These are phyloP conservation scores for Polygonum aviculare DNA, from an alignment of 148 eudicot species.

Conservation along the genomic window DNA sequence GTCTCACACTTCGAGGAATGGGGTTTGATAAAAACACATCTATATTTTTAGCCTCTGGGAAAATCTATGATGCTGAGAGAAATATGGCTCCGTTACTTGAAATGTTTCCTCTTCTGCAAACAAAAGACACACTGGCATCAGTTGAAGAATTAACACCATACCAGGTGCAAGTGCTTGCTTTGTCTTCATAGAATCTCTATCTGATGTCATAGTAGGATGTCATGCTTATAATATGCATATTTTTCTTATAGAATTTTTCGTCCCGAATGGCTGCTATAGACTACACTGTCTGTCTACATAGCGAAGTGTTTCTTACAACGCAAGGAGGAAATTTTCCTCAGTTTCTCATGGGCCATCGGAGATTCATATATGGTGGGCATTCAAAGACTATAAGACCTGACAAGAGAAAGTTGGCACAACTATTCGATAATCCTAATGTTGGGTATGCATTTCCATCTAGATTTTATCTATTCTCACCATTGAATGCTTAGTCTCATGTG, in stretches of 20 bases:
- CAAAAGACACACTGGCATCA: constrained; percentile 85
- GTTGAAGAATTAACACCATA: constrained; percentile 74
- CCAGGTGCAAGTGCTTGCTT: constrained; percentile 33
- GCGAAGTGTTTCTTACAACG: constrained; percentile 96
- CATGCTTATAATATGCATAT: constrained; percentile 15
- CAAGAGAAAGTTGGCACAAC: constrained; percentile 78
- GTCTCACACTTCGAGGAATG: constrained; percentile 98
- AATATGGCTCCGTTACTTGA: constrained; percentile 83
- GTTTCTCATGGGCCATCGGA: constrained; percentile 85
- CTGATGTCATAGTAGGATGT: not conserved
- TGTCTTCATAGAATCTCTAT: not conserved
- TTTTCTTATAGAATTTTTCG: constrained; percentile 61
- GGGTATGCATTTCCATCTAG: constrained; percentile 40
- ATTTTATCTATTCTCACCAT: not conserved
- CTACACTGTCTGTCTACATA: constrained; percentile 93
- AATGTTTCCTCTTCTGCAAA: constrained; percentile 94
- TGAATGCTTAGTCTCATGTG: not conserved
- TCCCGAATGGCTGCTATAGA: constrained; percentile 98
- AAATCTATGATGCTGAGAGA: constrained; percentile 86
- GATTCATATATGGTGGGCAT: constrained; percentile 89
- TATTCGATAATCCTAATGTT: constrained; percentile 69
- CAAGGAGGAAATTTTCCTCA: constrained; percentile 99
- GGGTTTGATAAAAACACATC: constrained; percentile 82
- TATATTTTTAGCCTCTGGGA: constrained; percentile 88
- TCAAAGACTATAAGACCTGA: constrained; percentile 90